A percentile compares a stretch with the other conserved stretches of the same genome.
Conservation (phyloP, 1,284 basidiomycete species). For the Sutorius eximius region DNA sequence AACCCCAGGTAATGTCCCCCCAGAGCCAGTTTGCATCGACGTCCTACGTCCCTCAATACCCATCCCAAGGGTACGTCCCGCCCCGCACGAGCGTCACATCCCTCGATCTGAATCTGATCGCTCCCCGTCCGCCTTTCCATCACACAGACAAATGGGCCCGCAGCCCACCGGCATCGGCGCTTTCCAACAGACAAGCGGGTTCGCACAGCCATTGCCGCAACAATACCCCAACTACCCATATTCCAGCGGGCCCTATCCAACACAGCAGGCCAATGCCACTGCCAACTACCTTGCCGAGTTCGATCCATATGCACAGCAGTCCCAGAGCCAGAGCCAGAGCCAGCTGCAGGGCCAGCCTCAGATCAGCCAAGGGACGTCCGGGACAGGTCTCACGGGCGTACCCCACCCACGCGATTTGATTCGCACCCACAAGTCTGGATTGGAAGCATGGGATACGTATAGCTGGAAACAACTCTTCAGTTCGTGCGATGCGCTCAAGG, state of each 20-base stretch:
- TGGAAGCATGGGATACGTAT: conserved; percentile 58
- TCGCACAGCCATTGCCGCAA: conserved; percentile 32
- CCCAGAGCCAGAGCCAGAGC: background rate
- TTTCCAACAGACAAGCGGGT: conserved; percentile 32
- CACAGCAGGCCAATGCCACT: conserved; percentile 38
- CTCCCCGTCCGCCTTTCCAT: background rate
- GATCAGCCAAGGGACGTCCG: conserved; percentile 11
- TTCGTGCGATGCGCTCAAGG: conserved; percentile 52
- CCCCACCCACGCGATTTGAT: conserved; percentile 58
- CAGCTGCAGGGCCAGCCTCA: conserved; percentile 7
- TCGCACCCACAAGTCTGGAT: conserved; percentile 50
- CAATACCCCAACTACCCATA: conserved; percentile 30
- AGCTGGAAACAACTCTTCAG: conserved; percentile 59
- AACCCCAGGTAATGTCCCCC: conserved; percentile 18
- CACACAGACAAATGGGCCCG: conserved; percentile 19
- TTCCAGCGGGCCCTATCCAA: conserved; percentile 14
- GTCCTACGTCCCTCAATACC: conserved; percentile 25
- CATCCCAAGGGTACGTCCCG: conserved; percentile 17
- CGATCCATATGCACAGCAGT: conserved; percentile 46
- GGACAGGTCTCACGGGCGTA: conserved; percentile 31
- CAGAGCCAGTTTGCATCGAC: conserved; percentile 25
- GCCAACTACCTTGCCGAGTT: conserved; percentile 48
- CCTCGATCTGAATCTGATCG: conserved; percentile 10
- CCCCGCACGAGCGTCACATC: background rate
- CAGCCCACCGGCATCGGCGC: conserved; percentile 25